Evolutionary conservation across 257 asterid genomes (phyloP), one percentile per base, ranked within the genome.

Genomic region (Solanum chiquidenum): DNA sequence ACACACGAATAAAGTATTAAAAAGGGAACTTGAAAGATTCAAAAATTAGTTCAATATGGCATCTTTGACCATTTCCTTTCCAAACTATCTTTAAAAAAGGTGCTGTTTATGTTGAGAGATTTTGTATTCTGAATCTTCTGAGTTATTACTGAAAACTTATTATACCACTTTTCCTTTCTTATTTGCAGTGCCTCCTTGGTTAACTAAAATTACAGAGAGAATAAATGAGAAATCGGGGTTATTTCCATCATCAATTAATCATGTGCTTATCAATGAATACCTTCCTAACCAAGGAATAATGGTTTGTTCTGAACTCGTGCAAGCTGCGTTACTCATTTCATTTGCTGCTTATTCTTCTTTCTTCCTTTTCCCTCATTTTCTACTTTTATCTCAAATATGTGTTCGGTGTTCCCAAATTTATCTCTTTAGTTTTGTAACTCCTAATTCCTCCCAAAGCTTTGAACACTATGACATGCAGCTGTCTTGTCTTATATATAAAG

Each of bases 231-330:
- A 92, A 66, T 91, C 96, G 38, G 87, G 91, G 88, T 72, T 95
- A 91, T 97, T 95, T 88, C 98, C 98, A 9, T 93, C 99, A 21
- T 91, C 93, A 37, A 95, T 97, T 87, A 97, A 97, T 91, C 99
- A 97, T 55, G 98, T 97, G 89, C 98, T 97, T 74, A 95, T 96
- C 90, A 97, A 96, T 42, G 99, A 97, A 91, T 97, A 97, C 92
- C 95, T 93, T 77, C 94, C 98, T 58, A 89, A 91, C 91, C 99
- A 97, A 91, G 99, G 99, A 86, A 95, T 97, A 72, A 95, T 97
- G 99, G 99, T 95, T 86, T 52, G 93, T 91, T 16, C 86, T 64
- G 64, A 86, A 86, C 66, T 20, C 33, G 2, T 33, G 27, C 44
- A 18, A 73, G 49, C 83, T 16, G 31, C 6, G 37, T 73, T 33